These are phyloP conservation scores for Eremothecium cymbalariae DNA, from an alignment of 1,139 yeast genomes.

Conservation along the genomic window DNA sequence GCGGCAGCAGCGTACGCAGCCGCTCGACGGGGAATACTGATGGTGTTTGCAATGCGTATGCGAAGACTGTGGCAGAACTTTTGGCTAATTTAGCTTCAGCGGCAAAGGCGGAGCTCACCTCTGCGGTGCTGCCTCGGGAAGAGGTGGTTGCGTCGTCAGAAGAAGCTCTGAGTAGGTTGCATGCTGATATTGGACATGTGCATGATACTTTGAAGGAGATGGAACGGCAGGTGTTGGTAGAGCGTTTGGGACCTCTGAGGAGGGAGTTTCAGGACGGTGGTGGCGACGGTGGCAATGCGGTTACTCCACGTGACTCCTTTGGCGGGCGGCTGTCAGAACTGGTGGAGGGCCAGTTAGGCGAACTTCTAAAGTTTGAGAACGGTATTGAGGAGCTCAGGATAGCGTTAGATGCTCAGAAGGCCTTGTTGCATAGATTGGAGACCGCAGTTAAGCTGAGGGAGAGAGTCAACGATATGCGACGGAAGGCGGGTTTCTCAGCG, in stretches of 20 bases:
- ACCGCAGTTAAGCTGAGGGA: conserved; percentile 18
- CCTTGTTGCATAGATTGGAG: conserved; percentile 50
- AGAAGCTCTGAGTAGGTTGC: not conserved
- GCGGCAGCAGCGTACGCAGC: no score
- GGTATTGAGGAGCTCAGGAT: conserved; percentile 16
- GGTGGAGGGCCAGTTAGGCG: conserved; percentile 12
- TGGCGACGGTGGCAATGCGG: not conserved
- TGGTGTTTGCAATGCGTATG: no score
- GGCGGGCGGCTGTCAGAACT: conserved; percentile 10
- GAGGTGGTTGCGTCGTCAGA: not conserved
- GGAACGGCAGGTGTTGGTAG: not conserved
- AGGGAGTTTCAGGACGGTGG: not conserved
- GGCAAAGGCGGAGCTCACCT: no score
- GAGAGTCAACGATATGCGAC: conserved; percentile 19
- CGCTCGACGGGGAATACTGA: no score
- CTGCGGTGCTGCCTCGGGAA: no score
- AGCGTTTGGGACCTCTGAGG: not conserved
- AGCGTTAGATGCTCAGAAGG: conserved; percentile 58
- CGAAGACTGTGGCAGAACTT: no score
- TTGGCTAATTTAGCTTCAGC: no score
- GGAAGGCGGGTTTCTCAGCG: conserved; percentile 16
- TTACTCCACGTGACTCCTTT: conserved; percentile 12
- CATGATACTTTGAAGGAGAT: not conserved
- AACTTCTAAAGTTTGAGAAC: conserved; percentile 16
- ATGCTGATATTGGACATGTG: not conserved